Base-by-base conservation (phyloP, 306 rosid genomes). In the Quercus suber region DNA sequence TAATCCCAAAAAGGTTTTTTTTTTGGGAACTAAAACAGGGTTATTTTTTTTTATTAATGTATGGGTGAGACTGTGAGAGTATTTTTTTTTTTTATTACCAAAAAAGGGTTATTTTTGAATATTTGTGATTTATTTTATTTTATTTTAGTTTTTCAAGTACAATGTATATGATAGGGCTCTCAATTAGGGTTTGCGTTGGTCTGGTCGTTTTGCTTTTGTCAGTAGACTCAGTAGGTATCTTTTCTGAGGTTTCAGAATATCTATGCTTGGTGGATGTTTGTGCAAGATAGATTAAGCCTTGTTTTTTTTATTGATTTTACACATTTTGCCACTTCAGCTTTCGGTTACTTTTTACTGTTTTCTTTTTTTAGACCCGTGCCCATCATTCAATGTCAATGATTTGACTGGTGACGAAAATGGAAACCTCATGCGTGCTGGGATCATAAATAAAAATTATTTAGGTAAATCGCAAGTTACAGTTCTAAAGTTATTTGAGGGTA, bases 161-260 rank as follows among this genome's bases (percentile, higher is more conserved):
- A 61, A 6, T n/a, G 9, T 79, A 57, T 73, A 88, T 80, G 89
- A 87, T 74, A 68, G 75, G 87, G 73, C 73, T 79, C 60, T 82
- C 86, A 49, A 69, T 80, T 80, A 78, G 82, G 81, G 80, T 51
- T 28, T 37, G 37, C 45, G 11, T 2, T 41, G 37, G 30, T 76
- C 53, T 3, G 53, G 80, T 78, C 81, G 55, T 49, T 51, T 41
- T 65, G 73, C 30, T 64, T 41, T 45, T 53, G 57, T 53, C 33
- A 65, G 45, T 41, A 41, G 45, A 41, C 45, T 41, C 45, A 8
- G 45, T 41, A 41, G 78, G 55, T 5, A 49, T 49, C 27, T 13
- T 37, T 41, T 13, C 21, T 25, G 7, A 37, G 9, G 49, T 19
- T 69, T 35, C 73, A 69, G 7, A 37, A 69, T 37, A 37, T 69